phyloP scores from a whole-genome alignment of 768 basidiomycete genomes.

The Pulveroboletus sp. region DNA sequence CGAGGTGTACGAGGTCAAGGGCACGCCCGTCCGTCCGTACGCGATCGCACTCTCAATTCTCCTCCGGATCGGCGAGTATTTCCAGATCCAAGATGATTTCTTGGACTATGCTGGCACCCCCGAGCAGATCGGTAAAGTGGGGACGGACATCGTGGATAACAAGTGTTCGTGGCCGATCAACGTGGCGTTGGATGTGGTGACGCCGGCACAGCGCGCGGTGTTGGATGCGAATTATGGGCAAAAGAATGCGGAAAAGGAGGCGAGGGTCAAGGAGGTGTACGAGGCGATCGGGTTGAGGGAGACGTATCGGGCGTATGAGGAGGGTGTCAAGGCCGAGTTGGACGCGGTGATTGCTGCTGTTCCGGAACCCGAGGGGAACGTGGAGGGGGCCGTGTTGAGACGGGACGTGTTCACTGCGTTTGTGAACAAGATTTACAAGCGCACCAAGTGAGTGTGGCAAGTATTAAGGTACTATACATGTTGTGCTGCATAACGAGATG shows the following conservation, averaged over 20 bases:
- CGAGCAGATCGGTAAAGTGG: conserved; percentile 93
- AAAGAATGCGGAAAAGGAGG: conserved; percentile 47
- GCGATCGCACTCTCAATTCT: conserved; percentile 77
- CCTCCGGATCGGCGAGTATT: conserved; percentile 93
- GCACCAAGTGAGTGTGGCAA: conserved; percentile 44
- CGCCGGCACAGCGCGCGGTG: conserved; percentile 52
- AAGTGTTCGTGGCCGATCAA: conserved; percentile 98
- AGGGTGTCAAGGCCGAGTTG: conserved; percentile 62
- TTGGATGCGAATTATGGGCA: conserved; percentile 69
- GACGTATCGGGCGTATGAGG: conserved; percentile 79
- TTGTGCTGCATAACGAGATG: not conserved
- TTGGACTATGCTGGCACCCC: conserved; percentile 90
- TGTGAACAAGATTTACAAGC: conserved; percentile 80
- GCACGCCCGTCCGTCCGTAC: conserved; percentile 56
- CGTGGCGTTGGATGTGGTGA: conserved; percentile 64
- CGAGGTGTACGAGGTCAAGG: conserved; percentile 40
- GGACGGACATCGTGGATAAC: conserved; percentile 98
- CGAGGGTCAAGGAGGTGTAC: conserved; percentile 69
- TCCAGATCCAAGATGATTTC: conserved; percentile 98
- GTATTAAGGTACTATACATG: no score
- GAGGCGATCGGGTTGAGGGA: conserved; percentile 62
- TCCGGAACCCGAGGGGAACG: conserved; percentile 49
- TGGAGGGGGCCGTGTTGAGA: conserved; percentile 46
- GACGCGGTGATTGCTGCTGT: conserved; percentile 69
- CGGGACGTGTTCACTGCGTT: conserved; percentile 80